Evolutionary conservation across 768 basidiomycete species (phyloP).

Genomic region (Lentinus brumalis): DNA sequence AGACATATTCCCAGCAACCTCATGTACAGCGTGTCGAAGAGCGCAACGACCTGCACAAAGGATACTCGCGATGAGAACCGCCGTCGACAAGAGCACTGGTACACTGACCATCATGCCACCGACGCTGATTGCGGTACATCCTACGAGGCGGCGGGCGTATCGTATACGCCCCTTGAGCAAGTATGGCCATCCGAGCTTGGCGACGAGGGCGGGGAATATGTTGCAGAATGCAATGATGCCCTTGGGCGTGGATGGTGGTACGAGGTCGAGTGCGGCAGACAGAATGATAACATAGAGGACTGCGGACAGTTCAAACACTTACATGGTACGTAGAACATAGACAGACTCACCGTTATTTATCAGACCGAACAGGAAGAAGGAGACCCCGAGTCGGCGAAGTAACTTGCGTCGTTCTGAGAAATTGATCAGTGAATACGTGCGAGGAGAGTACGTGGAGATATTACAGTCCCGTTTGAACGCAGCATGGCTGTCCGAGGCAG

Average conservation of each 20-base stretch:
- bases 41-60: slow-evolving; percentile 66
- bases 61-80: not conserved
- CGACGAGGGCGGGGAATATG: slow-evolving; percentile 83
- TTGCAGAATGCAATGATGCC: slow-evolving; percentile 96
- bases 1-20: slow-evolving; percentile 80
- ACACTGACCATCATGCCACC: slow-evolving; percentile 83
- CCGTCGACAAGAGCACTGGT: not conserved
- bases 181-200: slow-evolving; percentile 94
- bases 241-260: slow-evolving; percentile 89
- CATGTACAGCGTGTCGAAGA: slow-evolving; percentile 63
- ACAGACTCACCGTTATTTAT: slow-evolving; percentile 80
- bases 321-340: not conserved
- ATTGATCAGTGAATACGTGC: not conserved
- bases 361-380: slow-evolving; percentile 91
- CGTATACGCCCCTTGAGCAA: slow-evolving; percentile 82
- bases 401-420: slow-evolving; percentile 16
- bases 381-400: slow-evolving; percentile 45
- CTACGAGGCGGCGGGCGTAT: slow-evolving; percentile 72
- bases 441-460: not conserved
- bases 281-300: slow-evolving; percentile 96
- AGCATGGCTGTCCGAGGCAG: not conserved
- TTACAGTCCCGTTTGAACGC: not conserved
- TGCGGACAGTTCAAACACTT: slow-evolving; percentile 30
- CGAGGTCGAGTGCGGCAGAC: slow-evolving; percentile 93
- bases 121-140: slow-evolving; percentile 76